phyloP scores from a whole-genome alignment of 2,329 filamentous ascomycete species.

The Alternaria postmessia region DNA sequence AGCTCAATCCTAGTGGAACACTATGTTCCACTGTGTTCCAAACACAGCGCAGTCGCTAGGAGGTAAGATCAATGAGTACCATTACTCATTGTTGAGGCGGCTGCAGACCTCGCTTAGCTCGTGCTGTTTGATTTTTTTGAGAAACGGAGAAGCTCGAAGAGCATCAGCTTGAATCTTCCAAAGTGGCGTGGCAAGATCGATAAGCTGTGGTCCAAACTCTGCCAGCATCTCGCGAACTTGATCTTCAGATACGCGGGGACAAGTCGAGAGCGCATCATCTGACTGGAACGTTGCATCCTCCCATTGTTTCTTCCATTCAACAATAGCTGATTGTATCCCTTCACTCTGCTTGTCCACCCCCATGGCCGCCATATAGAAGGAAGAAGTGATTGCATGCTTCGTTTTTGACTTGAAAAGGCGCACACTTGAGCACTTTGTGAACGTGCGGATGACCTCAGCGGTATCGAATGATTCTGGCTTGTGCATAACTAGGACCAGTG shows the following conservation, averaged over 20 bases:
- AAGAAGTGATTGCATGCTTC: slow-evolving; percentile 55
- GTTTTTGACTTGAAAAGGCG: slow-evolving; percentile 56
- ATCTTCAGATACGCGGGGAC: slow-evolving; percentile 4
- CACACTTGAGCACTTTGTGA: slow-evolving; percentile 54
- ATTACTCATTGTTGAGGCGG: no score
- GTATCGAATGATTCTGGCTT: slow-evolving; percentile 55
- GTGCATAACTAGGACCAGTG: slow-evolving; percentile 61
- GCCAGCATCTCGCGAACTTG: slow-evolving; percentile 15
- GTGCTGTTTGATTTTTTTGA: no score
- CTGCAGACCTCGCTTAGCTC: no score
- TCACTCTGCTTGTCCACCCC: slow-evolving; percentile 38
- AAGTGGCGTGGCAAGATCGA: slow-evolving; percentile 19
- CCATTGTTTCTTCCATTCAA: background rate
- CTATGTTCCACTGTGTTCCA: no score
- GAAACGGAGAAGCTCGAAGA: no score
- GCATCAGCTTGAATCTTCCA: slow-evolving; percentile 19
- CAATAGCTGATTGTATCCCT: background rate
- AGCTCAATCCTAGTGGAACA: no score
- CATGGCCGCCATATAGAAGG: slow-evolving; percentile 62
- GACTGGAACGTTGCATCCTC: background rate
- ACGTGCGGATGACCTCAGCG: slow-evolving; percentile 46
- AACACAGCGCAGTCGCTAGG: no score
- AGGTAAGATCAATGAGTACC: no score
- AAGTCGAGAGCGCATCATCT: background rate
- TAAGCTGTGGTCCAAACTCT: slow-evolving; percentile 23